Evolutionary conservation across 108 stramenopile genomes (phyloP), one percentile per base, ranked within the genome.

Genomic region (Ochromonas danica): DNA sequence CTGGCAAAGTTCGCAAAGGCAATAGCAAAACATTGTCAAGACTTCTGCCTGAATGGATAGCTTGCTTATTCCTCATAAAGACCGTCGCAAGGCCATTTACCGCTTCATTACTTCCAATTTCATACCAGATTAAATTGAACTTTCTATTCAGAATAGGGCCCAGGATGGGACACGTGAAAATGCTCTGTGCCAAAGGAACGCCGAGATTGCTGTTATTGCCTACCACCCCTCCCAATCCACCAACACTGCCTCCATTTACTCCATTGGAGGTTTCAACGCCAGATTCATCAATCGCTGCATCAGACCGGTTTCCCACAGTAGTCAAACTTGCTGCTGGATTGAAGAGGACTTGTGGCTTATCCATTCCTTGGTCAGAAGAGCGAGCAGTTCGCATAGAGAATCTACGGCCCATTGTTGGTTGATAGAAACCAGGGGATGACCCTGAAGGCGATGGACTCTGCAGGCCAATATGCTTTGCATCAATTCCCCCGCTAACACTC

Each of bases 121-220:
- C 63, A 36, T 67, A 67, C 63, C 63, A 67, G 3, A 67, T 28
- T 6, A 3, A 67, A 28, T 28, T 31, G 10, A 67, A 67, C 31
- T 6, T 35, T 3, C 63, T 3, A 67, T 35, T 36, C 17, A 67
- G 35, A 6, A 67, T 67, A 28, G 63, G 63, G 6, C 63, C 63
- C 31, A 67, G 25, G 17, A 67, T 67, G 17, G 63, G 63, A 67
- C 63, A 67, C 17, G 63, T 67, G 30, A 67, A 67, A 6, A 67
- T 35, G 25, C 63, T 57, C 17, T 57, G 51, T 22, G 51, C 51
- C 51, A 17, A 17, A 22, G 10, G 10, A 22, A 57, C 22, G 51
- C 51, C 51, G 17, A 57, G 10, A 22, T 57, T 10, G 51, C 51
- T 22, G 22, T 22, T 57, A 22, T 57, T 22, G 22, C 51, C 51